Percentiles rank a stretch among this genome's conserved stretches.
phyloP scores from a whole-genome alignment of 129 eudicot species.

The carrot (Daucus carota) region DNA sequence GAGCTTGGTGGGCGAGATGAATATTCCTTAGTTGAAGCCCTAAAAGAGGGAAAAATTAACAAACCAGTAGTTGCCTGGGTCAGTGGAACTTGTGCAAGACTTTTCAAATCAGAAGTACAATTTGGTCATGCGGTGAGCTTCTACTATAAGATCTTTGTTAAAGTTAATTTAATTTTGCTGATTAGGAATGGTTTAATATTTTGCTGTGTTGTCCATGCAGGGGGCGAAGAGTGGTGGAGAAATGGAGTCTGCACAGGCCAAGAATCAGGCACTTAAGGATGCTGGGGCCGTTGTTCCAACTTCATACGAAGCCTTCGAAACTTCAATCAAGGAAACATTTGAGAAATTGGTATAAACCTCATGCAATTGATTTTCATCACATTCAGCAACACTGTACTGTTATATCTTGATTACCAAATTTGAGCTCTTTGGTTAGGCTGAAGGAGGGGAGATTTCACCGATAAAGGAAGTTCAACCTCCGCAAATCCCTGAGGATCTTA shows the following conservation, averaged over 20 bases:
- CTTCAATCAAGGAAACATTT: conserved; percentile 75
- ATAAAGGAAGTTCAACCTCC: conserved; percentile 87
- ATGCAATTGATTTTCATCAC: neutral
- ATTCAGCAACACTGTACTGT: neutral
- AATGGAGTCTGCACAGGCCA: conserved; percentile 98
- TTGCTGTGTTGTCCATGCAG: conserved; percentile 22
- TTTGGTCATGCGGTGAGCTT: conserved; percentile 87
- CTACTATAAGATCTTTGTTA: conserved; percentile 7
- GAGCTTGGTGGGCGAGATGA: conserved; percentile 99
- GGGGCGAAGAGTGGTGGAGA: conserved; percentile 98
- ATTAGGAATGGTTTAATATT: conserved; percentile 3
- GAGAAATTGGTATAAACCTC: conserved; percentile 53
- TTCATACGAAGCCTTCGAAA: conserved; percentile 85
- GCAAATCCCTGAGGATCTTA: conserved; percentile 95
- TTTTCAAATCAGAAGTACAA: conserved; percentile 97
- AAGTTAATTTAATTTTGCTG: neutral
- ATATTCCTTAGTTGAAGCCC: conserved; percentile 95
- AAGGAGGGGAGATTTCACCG: conserved; percentile 63
- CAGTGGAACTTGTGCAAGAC: conserved; percentile 95
- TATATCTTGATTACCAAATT: conserved; percentile 4
- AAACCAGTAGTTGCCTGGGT: conserved; percentile 99
- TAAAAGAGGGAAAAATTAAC: conserved; percentile 79
- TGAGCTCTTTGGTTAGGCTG: conserved; percentile 34
- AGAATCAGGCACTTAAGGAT: conserved; percentile 82
- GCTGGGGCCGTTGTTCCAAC: conserved; percentile 96